Conservation (phyloP, 768 basidiomycete genomes). For the Kwoniella dendrophila region DNA sequence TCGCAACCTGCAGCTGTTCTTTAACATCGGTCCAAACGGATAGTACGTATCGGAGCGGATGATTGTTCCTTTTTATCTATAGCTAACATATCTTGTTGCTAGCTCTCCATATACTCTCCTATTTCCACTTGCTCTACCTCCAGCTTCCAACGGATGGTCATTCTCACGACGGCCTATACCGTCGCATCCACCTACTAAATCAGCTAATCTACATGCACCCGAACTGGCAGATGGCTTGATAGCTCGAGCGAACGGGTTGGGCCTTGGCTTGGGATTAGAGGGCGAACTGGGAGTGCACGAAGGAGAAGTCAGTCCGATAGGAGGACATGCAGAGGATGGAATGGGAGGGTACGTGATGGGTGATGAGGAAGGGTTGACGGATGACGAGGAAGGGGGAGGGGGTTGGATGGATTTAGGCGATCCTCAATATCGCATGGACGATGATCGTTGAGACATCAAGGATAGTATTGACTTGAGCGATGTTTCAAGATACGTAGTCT, state of each 20-base stretch:
- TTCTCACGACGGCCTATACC: slow-evolving; percentile 41
- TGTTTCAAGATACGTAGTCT: too few relatives aligned
- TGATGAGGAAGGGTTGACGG: slow-evolving; percentile 73
- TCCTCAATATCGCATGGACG: slow-evolving; percentile 5
- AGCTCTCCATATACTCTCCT: slow-evolving; percentile 80
- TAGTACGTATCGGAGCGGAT: slow-evolving; percentile 66
- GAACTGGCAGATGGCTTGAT: slow-evolving; percentile 40
- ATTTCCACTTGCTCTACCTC: slow-evolving; percentile 74
- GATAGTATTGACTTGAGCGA: too few relatives aligned
- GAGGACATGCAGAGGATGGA: slow-evolving; percentile 29
- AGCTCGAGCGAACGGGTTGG: slow-evolving; percentile 63
- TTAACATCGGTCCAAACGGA: slow-evolving; percentile 77
- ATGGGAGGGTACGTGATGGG: slow-evolving; percentile 41
- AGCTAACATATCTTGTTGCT: neutral
- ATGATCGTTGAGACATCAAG: neutral
- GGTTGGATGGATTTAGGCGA: slow-evolving; percentile 43
- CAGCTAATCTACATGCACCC: slow-evolving; percentile 35
- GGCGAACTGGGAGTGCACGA: neutral
- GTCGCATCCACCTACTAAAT: slow-evolving; percentile 14
- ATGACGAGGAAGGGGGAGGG: slow-evolving; percentile 63
- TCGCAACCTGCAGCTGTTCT: slow-evolving; percentile 77
- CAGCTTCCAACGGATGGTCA: slow-evolving; percentile 76
- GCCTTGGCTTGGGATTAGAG: slow-evolving; percentile 54
- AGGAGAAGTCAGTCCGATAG: slow-evolving; percentile 60
- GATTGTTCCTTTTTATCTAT: neutral